phyloP scores from a whole-genome alignment of 2,329 filamentous ascomycete species.

The Pezizomycotina sp. region DNA sequence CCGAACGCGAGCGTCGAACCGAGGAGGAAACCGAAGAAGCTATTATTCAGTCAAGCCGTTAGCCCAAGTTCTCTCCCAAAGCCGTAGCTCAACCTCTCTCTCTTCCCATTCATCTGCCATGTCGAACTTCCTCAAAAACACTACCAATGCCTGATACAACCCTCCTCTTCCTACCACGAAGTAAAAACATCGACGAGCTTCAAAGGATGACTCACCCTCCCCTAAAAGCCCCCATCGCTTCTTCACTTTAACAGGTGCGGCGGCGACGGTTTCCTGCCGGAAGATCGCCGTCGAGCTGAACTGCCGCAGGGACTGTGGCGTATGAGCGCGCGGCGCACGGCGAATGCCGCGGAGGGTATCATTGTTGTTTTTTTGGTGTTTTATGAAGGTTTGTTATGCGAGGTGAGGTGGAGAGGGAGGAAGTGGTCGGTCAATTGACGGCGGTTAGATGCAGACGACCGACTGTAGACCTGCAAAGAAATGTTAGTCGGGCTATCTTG shows the following conservation, averaged over 20 bases:
- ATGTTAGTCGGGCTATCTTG: no score
- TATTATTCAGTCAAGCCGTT: not conserved
- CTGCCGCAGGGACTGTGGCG: no score
- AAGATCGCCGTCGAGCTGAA: no score
- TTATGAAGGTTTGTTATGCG: no score
- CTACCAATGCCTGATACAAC: not conserved
- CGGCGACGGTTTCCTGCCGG: slow-evolving; percentile 10
- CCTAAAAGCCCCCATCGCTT: slow-evolving; percentile 16
- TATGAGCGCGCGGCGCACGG: no score
- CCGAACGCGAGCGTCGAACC: slow-evolving; percentile 15
- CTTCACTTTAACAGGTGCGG: slow-evolving; percentile 11
- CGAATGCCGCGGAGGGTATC: no score
- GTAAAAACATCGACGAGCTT: not conserved
- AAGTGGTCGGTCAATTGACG: no score
- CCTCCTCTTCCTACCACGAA: not conserved
- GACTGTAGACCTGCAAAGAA: no score
- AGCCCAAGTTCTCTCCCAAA: not conserved
- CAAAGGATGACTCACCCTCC: slow-evolving; percentile 8
- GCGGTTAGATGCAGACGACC: no score
- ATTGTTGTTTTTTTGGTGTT: no score
- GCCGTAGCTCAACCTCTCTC: not conserved
- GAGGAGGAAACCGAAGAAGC: no score
- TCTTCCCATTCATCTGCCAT: not conserved
- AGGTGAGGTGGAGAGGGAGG: no score
- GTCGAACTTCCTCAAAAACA: slow-evolving; percentile 15